A percentile compares a stretch with the other conserved stretches of the same genome.
Conservation (phyloP, 2,329 filamentous ascomycete genomes). For the Incumbomyces delicatus region DNA sequence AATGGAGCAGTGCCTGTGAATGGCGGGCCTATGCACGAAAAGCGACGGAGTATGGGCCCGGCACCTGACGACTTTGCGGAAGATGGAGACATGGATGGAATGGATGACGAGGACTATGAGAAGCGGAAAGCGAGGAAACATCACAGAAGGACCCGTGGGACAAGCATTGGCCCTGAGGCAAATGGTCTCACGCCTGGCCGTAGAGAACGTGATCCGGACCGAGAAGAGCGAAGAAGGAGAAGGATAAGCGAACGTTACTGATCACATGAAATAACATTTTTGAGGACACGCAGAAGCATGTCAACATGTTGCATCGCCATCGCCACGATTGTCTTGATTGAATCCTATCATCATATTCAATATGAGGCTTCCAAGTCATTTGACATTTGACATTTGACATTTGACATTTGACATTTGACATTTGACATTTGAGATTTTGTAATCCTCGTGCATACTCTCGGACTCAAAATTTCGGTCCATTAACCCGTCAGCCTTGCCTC, state of each 20-base stretch:
- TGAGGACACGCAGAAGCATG: too few species aligned
- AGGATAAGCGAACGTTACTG: neutral
- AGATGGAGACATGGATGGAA: constrained; percentile 6
- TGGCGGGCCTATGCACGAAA: constrained; percentile 8
- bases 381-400: too few species aligned
- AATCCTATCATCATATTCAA: too few species aligned
- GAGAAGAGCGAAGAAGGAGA: neutral
- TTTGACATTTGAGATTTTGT: too few species aligned
- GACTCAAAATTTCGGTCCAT: too few species aligned
- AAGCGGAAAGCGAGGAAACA: constrained; percentile 2
- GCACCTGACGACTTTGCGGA: constrained; percentile 1
- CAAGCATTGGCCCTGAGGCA: neutral
- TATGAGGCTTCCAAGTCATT: too few species aligned
- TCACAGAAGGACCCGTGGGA: constrained; percentile 1
- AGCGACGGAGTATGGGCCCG: constrained; percentile 5
- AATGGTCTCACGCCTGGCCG: neutral
- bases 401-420: too few species aligned
- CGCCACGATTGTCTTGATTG: too few species aligned
- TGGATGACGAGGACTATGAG: constrained; percentile 1
- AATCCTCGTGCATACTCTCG: too few species aligned
- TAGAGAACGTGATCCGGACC: neutral
- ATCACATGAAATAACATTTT: neutral
- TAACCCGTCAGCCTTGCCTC: constrained; percentile 1
- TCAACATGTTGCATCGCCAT: too few species aligned
- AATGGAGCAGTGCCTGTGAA: neutral